These are phyloP conservation scores for Colletotrichum karsti DNA, from an alignment of 2,329 filamentous ascomycete species.

Conservation along the genomic window DNA sequence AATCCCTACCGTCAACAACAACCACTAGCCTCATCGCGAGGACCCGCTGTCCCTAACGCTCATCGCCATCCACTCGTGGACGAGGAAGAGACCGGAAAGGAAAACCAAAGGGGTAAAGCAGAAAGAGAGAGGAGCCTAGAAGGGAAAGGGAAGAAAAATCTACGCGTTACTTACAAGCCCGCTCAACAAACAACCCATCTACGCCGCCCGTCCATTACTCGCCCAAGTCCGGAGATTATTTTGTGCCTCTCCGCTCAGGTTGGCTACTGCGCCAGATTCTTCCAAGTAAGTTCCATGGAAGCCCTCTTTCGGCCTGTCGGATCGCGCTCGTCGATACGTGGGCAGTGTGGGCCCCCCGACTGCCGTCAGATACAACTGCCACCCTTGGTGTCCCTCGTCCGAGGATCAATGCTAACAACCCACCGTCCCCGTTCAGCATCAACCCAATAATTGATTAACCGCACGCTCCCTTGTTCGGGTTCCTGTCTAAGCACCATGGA, in stretches of 20 bases:
- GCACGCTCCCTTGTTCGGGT: conserved; percentile 43
- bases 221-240: conserved; percentile 39
- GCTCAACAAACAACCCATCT: conserved; percentile 20
- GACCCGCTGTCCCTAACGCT: conserved; percentile 47
- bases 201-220: conserved; percentile 33
- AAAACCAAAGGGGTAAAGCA: not conserved
- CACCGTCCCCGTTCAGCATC: conserved; percentile 42
- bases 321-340: conserved; percentile 45
- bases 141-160: conserved; percentile 32
- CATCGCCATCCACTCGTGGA: conserved; percentile 22
- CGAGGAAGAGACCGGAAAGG: conserved; percentile 1
- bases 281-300: conserved; percentile 49
- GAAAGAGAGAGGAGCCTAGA: conserved; percentile 4
- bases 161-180: conserved; percentile 45
- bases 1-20: conserved; percentile 35
- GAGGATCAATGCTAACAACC: conserved; percentile 49
- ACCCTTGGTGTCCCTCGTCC: conserved; percentile 38
- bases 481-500: conserved; percentile 54
- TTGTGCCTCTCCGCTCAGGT: conserved; percentile 31
- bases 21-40: conserved; percentile 46
- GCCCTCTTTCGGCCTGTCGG: conserved; percentile 39
- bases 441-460: conserved; percentile 45
- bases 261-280: conserved; percentile 44
- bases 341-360: conserved; percentile 38
- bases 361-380: conserved; percentile 34